Percentiles rank a stretch among this genome's conserved stretches.
Conservation (phyloP, 192 early-diverging fungal species). For the Haplosporangium gracile region DNA sequence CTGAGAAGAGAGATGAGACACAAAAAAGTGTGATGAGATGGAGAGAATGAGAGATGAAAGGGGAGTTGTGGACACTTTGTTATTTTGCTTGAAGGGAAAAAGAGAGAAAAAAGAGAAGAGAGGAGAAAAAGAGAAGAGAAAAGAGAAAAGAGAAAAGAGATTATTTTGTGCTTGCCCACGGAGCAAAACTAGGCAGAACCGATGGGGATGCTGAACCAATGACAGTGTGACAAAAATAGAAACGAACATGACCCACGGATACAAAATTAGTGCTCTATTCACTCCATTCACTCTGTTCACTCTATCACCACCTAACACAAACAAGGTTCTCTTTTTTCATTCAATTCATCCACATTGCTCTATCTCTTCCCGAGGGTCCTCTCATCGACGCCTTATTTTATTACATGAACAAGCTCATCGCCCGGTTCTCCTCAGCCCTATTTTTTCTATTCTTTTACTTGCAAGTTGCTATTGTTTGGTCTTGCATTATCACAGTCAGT, state of each 20-base stretch:
- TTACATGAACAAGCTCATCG: too few relatives aligned
- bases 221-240: slow-evolving; percentile 1
- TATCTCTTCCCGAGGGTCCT: too few relatives aligned
- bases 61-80: background rate
- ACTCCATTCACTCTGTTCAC: too few relatives aligned
- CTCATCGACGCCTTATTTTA: too few relatives aligned
- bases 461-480: too few relatives aligned
- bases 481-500: too few relatives aligned
- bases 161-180: slow-evolving; percentile 4
- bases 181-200: background rate
- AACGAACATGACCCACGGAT: background rate
- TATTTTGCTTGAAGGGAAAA: slow-evolving; percentile 6
- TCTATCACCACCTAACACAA: background rate
- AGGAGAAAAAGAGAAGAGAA: slow-evolving; percentile 5
- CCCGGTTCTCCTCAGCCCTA: too few relatives aligned
- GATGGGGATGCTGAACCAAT: background rate
- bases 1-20: slow-evolving; percentile 9
- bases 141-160: background rate
- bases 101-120: background rate
- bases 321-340: background rate
- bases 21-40: background rate
- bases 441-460: too few relatives aligned
- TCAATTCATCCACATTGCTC: too few relatives aligned
- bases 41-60: slow-evolving; percentile 1
- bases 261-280: background rate